A percentile compares a stretch with the other conserved stretches of the same genome.
Conservation (phyloP, 345 rosid species). For the Reutealis trisperma region DNA sequence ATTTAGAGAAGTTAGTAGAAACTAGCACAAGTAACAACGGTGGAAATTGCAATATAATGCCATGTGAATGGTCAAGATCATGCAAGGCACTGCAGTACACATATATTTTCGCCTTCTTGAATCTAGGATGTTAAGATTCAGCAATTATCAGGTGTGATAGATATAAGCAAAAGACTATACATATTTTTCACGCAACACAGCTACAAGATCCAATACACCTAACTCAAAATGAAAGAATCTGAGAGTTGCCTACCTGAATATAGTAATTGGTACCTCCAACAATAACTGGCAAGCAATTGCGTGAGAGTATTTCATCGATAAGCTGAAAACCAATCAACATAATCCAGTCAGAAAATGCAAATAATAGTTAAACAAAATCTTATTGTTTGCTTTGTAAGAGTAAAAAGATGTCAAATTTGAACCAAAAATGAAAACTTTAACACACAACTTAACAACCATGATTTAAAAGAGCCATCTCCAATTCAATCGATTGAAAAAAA, state of each 20-base stretch:
- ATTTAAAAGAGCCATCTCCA: background rate
- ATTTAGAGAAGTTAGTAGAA: background rate
- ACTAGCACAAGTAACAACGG: background rate
- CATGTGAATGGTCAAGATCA: too few relatives aligned
- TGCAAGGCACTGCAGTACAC: too few relatives aligned
- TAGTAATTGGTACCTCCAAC: conserved; percentile 96
- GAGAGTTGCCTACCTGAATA: conserved; percentile 61
- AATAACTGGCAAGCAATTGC: conserved; percentile 71
- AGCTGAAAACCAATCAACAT: conserved; percentile 50
- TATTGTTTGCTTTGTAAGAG: background rate
- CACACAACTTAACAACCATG: background rate
- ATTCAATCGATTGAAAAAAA: background rate
- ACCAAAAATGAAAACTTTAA: background rate
- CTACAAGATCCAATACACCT: background rate
- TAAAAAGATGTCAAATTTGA: too few relatives aligned
- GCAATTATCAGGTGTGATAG: background rate
- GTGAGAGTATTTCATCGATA: conserved; percentile 64
- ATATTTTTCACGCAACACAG: background rate
- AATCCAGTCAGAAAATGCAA: conserved; percentile 13
- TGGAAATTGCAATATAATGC: background rate
- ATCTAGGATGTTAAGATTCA: background rate
- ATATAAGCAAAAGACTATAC: background rate
- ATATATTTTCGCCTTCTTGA: background rate
- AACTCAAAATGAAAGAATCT: background rate
- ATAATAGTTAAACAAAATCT: background rate